Percentiles rank a stretch among this genome's conserved stretches.
phyloP scores from a whole-genome alignment of 2,329 filamentous ascomycete genomes.

The Aspergillus phoenicis region DNA sequence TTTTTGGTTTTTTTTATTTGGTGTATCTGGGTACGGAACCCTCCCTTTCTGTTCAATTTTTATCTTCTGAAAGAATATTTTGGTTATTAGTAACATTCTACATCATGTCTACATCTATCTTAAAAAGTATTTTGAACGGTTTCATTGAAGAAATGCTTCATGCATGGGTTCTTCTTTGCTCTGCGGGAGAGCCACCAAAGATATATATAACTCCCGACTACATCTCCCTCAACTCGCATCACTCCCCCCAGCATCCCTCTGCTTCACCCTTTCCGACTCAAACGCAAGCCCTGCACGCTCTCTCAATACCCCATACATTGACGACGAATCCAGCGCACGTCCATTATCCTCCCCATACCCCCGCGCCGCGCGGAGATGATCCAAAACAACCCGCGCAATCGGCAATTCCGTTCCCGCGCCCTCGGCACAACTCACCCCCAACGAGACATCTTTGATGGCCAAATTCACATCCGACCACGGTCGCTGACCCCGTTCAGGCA shows the following conservation, averaged over 20 bases:
- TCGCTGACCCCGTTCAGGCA: constrained; percentile 29
- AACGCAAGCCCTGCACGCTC: constrained; percentile 49
- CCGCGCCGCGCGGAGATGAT: constrained; percentile 49
- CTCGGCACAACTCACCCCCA: constrained; percentile 51
- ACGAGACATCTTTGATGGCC: constrained; percentile 55
- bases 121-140: too few relatives aligned
- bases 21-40: too few relatives aligned
- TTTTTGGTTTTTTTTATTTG: neutral
- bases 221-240: neutral
- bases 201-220: neutral
- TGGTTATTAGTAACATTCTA: too few relatives aligned
- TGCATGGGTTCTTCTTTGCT: too few relatives aligned
- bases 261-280: constrained; percentile 41
- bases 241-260: constrained; percentile 9
- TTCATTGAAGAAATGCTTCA: too few relatives aligned
- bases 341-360: constrained; percentile 37
- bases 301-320: constrained; percentile 55
- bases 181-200: too few relatives aligned
- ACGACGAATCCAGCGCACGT: constrained; percentile 52
- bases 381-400: constrained; percentile 49
- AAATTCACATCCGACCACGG: constrained; percentile 55
- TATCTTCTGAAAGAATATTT: rapidly evolving
- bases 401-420: constrained; percentile 43
- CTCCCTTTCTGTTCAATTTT: too few relatives aligned
- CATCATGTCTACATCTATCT: too few relatives aligned